phyloP scores from a whole-genome alignment of 495 filamentous ascomycete species.

The Xylaria acuta region DNA sequence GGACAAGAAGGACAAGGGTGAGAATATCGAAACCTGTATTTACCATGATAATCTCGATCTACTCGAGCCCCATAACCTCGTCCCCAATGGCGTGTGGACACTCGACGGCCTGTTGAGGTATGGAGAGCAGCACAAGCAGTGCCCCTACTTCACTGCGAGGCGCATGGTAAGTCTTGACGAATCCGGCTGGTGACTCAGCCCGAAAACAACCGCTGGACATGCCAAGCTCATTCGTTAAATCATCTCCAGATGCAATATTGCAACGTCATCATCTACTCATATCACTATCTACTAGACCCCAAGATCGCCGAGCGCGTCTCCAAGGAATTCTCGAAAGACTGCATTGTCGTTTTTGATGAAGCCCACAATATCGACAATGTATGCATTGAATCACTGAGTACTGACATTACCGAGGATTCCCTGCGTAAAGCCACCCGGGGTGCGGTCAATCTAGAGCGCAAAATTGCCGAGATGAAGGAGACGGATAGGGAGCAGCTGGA shows the following conservation, averaged over 20 bases:
- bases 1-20: slow-evolving; percentile 93
- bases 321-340: slow-evolving; percentile 95
- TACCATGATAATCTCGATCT: slow-evolving; percentile 98
- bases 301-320: slow-evolving; percentile 98
- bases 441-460: slow-evolving; percentile 86
- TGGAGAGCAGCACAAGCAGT: slow-evolving; percentile 94
- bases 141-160: slow-evolving; percentile 93
- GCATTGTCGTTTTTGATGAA: slow-evolving; percentile 98
- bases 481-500: slow-evolving; percentile 92
- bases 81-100: slow-evolving; percentile 94
- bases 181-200: not conserved
- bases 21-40: slow-evolving; percentile 90
- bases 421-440: slow-evolving; percentile 86
- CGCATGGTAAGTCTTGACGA: slow-evolving; percentile 75
- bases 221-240: not conserved
- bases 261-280: slow-evolving; percentile 99
- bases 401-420: slow-evolving; percentile 94
- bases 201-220: not conserved
- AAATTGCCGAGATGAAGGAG: slow-evolving; percentile 89
- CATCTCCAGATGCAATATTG: slow-evolving; percentile 85
- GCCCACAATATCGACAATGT: slow-evolving; percentile 99
- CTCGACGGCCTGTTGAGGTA: slow-evolving; percentile 87
- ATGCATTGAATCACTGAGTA: slow-evolving; percentile 96
- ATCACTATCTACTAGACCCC: slow-evolving; percentile 96
- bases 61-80: slow-evolving; percentile 90